Percentiles rank a stretch among this genome's conserved stretches.
Evolutionary conservation across 2,329 filamentous ascomycete genomes (phyloP).

Genomic region (Cryphonectria nitschkei): DNA sequence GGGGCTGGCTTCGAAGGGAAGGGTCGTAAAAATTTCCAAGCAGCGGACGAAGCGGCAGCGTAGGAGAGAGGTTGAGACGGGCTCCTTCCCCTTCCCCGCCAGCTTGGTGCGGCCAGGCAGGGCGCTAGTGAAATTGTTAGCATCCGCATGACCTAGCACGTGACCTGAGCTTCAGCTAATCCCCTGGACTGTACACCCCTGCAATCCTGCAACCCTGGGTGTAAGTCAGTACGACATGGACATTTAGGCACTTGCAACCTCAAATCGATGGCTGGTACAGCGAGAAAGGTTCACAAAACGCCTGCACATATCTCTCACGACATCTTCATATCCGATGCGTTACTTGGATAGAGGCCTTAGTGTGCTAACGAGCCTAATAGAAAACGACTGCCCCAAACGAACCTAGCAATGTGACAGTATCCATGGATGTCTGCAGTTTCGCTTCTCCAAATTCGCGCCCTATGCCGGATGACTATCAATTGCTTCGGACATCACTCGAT

Average conservation of each 20-base stretch:
- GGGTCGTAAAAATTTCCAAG: conserved; percentile 29
- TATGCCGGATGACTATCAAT: background rate
- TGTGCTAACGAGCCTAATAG: too few species aligned
- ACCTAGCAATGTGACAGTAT: background rate
- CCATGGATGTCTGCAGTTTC: background rate
- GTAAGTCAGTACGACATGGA: background rate
- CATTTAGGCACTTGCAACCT: background rate
- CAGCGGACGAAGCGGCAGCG: conserved; percentile 26
- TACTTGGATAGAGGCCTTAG: background rate
- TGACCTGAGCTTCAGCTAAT: conserved; percentile 7
- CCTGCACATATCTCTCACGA: background rate
- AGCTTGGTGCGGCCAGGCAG: conserved; percentile 20
- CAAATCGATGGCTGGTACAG: background rate
- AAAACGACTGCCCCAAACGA: background rate
- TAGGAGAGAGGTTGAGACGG: conserved; percentile 24
- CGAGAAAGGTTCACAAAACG: background rate
- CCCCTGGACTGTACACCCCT: background rate
- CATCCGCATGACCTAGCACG: conserved; percentile 27
- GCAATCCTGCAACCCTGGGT: background rate
- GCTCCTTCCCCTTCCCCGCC: conserved; percentile 16
- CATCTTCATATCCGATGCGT: background rate
- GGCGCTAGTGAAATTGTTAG: conserved; percentile 27
- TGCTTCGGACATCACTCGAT: background rate
- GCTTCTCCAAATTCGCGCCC: background rate
- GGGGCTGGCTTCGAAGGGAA: conserved; percentile 31